Evolutionary conservation across 2,329 filamentous ascomycete genomes (phyloP).

Genomic region (Teratosphaeria nubilosa): DNA sequence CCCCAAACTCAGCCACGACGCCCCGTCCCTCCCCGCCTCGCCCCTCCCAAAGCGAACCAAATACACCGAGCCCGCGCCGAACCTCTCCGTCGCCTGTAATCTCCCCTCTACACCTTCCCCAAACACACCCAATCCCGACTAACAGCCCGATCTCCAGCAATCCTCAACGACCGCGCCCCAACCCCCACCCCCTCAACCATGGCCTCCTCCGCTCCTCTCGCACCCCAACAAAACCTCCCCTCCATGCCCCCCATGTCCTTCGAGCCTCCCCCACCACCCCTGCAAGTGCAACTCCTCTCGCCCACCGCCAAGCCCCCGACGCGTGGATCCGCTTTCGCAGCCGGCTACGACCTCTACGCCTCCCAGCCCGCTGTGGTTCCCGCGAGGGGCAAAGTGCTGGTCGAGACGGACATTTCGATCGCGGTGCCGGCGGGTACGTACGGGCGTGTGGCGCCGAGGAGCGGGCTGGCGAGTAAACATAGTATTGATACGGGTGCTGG

Average conservation of each 20-base stretch:
- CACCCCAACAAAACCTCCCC: slow-evolving; percentile 9
- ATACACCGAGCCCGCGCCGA: slow-evolving; percentile 39
- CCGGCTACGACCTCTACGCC: slow-evolving; percentile 85
- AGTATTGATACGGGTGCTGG: slow-evolving; percentile 94
- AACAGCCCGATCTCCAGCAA: slow-evolving; percentile 13
- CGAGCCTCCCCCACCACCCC: slow-evolving; percentile 43
- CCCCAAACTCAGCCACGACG: slow-evolving; percentile 28
- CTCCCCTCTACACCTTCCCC: neutral
- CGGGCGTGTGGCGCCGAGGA: slow-evolving; percentile 42
- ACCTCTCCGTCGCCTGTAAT: slow-evolving; percentile 27
- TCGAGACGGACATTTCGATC: slow-evolving; percentile 86
- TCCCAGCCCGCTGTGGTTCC: slow-evolving; percentile 66
- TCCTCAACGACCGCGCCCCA: slow-evolving; percentile 26
- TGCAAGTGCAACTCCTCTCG: slow-evolving; percentile 82
- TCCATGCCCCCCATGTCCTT: slow-evolving; percentile 21
- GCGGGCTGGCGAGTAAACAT: slow-evolving; percentile 52
- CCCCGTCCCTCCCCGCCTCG: slow-evolving; percentile 56
- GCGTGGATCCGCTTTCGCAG: slow-evolving; percentile 77
- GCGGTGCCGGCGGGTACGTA: slow-evolving; percentile 86
- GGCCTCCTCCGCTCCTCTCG: slow-evolving; percentile 9
- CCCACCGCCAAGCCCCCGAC: slow-evolving; percentile 72
- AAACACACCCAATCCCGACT: neutral
- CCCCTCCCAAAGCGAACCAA: slow-evolving; percentile 75
- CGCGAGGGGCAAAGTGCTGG: slow-evolving; percentile 70
- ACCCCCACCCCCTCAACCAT: slow-evolving; percentile 21